Percentiles rank a stretch among this genome's conserved stretches.
phyloP scores from a whole-genome alignment of 108 stramenopile genomes.

The Schizochytrium sp. region DNA sequence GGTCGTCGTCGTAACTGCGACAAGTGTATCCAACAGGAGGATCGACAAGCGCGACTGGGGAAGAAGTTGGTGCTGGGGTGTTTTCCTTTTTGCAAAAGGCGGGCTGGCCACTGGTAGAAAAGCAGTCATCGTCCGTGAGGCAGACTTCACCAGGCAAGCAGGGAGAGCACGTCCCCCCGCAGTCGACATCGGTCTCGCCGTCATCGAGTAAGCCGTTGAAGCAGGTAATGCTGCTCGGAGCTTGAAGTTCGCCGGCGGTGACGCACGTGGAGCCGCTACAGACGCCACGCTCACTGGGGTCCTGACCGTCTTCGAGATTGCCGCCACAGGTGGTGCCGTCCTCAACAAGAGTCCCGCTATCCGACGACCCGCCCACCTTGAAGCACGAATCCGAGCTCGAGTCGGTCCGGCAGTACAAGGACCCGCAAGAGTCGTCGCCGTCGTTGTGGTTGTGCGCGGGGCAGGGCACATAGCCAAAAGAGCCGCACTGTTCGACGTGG shows the following conservation, averaged over 20 bases:
- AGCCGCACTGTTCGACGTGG: not conserved
- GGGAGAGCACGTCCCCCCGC: not conserved
- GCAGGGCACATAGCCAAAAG: not conserved
- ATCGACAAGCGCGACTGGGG: not conserved
- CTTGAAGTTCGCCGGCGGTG: not conserved
- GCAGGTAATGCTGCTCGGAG: not conserved
- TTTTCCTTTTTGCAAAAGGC: not conserved
- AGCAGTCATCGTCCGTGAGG: conserved; percentile 2
- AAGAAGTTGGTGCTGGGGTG: not conserved
- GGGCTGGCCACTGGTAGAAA: not conserved
- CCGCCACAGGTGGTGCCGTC: not conserved
- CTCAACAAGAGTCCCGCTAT: not conserved
- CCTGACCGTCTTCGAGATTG: not conserved
- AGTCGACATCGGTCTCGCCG: conserved; percentile 20
- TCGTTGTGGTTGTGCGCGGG: not conserved
- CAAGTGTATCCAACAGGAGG: not conserved
- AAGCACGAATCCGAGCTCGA: not conserved
- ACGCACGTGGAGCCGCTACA: not conserved
- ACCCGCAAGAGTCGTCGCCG: not conserved
- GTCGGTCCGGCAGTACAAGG: not conserved
- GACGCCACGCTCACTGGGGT: not conserved
- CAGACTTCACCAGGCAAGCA: not conserved
- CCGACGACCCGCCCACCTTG: not conserved
- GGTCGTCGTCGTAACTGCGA: not conserved
- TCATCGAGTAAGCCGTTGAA: conserved; percentile 13